These are phyloP conservation scores for Diutina neorugosa DNA, from an alignment of 1,139 yeast species.

Conservation along the genomic window DNA sequence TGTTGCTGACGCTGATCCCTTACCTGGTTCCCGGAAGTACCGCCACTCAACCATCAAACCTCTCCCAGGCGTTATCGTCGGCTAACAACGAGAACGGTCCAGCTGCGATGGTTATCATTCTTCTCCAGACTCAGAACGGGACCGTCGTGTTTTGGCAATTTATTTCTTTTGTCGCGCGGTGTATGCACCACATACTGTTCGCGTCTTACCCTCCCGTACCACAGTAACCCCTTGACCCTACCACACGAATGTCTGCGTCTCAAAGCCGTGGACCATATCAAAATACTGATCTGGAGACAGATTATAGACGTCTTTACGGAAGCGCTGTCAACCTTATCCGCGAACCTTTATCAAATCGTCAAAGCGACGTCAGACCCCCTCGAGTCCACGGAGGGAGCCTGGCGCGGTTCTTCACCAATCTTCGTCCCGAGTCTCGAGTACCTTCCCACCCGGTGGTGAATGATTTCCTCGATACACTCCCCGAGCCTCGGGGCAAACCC, in stretches of 20 bases:
- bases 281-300: neutral
- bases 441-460: neutral
- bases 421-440: neutral
- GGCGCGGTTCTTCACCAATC: neutral
- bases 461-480: neutral
- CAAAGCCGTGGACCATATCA: neutral
- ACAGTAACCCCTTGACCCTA: too few relatives aligned
- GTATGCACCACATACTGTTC: too few relatives aligned
- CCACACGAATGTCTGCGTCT: neutral
- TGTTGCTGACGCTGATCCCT: conserved; percentile 55
- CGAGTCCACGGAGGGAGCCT: neutral
- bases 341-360: neutral
- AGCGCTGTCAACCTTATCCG: neutral
- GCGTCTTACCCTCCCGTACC: too few relatives aligned
- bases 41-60: conserved; percentile 4
- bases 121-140: conserved; percentile 27
- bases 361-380: too few relatives aligned
- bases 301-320: neutral
- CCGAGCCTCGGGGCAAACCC: neutral
- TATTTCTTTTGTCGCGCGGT: neutral
- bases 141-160: too few relatives aligned
- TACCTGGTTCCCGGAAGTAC: conserved; percentile 62
- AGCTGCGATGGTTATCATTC: conserved; percentile 27
- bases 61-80: neutral
- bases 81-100: neutral